phyloP scores from a whole-genome alignment of 1,284 basidiomycete genomes.

The Cryptococcus hybrid region DNA sequence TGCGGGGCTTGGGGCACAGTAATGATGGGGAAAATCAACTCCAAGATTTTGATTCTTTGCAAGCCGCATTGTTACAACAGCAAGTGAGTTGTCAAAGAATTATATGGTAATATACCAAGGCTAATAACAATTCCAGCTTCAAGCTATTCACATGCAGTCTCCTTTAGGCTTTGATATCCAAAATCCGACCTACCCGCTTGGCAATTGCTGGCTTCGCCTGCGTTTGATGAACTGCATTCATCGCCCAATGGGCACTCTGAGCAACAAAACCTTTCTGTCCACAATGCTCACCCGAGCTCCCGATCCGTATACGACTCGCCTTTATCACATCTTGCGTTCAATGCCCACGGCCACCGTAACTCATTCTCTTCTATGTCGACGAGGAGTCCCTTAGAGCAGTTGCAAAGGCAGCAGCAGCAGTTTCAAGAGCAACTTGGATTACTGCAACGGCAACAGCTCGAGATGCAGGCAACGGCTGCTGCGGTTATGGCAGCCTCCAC shows the following conservation, averaged over 20 bases:
- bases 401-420: conserved; percentile 45
- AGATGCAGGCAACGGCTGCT: conserved; percentile 43
- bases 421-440: conserved; percentile 44
- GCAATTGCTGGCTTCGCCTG: conserved; percentile 37
- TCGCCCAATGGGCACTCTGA: not conserved
- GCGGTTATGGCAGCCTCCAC: conserved; percentile 35
- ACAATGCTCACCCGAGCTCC: conserved; percentile 25
- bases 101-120: not conserved
- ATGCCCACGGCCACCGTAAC: conserved; percentile 1
- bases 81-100: conserved; percentile 6
- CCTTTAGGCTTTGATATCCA: conserved; percentile 38
- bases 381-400: conserved; percentile 34
- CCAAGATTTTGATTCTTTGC: conserved; percentile 12
- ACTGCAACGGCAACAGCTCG: conserved; percentile 41
- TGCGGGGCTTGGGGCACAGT: not conserved
- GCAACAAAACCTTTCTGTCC: not conserved
- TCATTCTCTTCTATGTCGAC: conserved; percentile 4
- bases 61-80: conserved; percentile 18
- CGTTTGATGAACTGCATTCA: conserved; percentile 5
- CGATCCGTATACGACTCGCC: conserved; percentile 33
- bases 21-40: not conserved
- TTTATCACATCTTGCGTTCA: conserved; percentile 18
- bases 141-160: conserved; percentile 50
- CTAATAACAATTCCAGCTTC: conserved; percentile 32
- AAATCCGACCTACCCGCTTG: conserved; percentile 37